Evolutionary conservation across 2,329 filamentous ascomycete genomes (phyloP), one percentile per base, ranked within the genome.

Genomic region (Phoma herbarum): DNA sequence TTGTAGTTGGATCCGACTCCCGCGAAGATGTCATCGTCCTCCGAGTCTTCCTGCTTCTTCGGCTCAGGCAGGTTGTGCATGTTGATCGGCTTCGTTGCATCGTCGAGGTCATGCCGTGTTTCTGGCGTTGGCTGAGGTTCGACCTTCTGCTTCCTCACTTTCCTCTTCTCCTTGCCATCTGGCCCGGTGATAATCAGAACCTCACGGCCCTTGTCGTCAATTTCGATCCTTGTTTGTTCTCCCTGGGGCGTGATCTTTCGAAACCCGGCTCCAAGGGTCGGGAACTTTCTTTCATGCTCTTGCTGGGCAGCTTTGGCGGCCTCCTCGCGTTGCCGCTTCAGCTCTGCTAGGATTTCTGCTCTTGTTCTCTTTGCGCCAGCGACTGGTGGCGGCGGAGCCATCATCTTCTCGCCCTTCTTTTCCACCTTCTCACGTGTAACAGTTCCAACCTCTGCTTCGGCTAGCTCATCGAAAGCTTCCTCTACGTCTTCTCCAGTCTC

Each of bases 381-480:
- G 26, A 80, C 67, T 11, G 77, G 64, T 9, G 68, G 62, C 9
- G 82, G 81, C 6, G 69, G 63, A 8, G 69, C 70, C 1, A 76
- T 76, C 14, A 81, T 80, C 75, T 83, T 82, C 41, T 76, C 79
- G 2, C 84, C 85, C 62, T 81, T 83, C 75, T 86, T 86, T 64
- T 82, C 80, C 42, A 75, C 77, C 64, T 81, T 79, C 70, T 89
- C 84, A 57, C 87, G 83, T 70, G 90, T 68, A 65, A 90, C 80
- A 12, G 90, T 86, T 29, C 86, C 88, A 25, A 94, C 83, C 74
- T 92, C 88, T 76, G 90, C 90, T 64, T 85, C 79, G 43, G 84
- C 83, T 41, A 89, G 68, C 60, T 84, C 83, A 20, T 82, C 80
- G 49, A 83, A 77, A 59, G 81, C 81, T 14, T 81, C 77, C 29